These are phyloP conservation scores for Talaromyces sp. DNA, from an alignment of 2,329 filamentous ascomycete species.

Conservation along the genomic window DNA sequence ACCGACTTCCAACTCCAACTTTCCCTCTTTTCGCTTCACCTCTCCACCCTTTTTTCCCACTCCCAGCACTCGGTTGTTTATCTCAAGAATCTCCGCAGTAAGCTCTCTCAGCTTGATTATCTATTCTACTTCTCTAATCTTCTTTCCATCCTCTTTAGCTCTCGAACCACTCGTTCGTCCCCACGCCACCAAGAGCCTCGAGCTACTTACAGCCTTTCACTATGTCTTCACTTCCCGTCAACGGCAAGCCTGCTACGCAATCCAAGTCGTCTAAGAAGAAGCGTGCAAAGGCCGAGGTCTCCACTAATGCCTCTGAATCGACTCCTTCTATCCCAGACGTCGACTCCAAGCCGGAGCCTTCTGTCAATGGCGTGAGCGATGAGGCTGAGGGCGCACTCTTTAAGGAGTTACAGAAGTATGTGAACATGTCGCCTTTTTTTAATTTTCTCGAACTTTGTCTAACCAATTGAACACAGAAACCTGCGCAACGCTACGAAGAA, in stretches of 20 bases:
- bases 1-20: constrained; percentile 9
- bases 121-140: background rate
- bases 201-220: constrained; percentile 13
- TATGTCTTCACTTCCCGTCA: constrained; percentile 60
- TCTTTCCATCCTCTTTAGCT: background rate
- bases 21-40: background rate
- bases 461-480: constrained; percentile 51
- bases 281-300: constrained; percentile 44
- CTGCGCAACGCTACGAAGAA: constrained; percentile 94
- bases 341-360: constrained; percentile 26
- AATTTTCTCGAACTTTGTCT: background rate
- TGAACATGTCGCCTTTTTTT: background rate
- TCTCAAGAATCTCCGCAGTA: background rate
- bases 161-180: background rate
- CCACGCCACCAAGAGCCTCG: background rate
- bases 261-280: constrained; percentile 67
- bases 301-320: constrained; percentile 34
- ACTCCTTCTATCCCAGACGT: constrained; percentile 19
- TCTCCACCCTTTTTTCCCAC: background rate
- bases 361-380: constrained; percentile 48
- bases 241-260: constrained; percentile 59
- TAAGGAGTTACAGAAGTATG: constrained; percentile 86
- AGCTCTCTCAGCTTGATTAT: background rate
- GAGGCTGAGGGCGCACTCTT: constrained; percentile 70
- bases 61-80: background rate